Conservation (phyloP, 2,329 filamentous ascomycete genomes). For the Claviceps fusiformis region DNA sequence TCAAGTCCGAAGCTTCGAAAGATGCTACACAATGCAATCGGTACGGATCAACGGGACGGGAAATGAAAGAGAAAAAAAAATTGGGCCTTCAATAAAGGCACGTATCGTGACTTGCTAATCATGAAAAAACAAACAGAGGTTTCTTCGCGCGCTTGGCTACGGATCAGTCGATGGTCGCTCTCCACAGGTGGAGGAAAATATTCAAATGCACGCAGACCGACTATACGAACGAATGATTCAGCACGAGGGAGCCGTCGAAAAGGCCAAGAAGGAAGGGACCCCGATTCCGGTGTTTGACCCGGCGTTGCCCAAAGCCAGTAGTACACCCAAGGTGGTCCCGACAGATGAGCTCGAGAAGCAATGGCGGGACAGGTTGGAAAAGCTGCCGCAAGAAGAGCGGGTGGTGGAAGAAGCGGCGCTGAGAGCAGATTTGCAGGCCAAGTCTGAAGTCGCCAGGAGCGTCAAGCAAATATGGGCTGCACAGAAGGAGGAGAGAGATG, state of each 20-base stretch:
- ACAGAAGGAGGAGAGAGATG: constrained; percentile 42
- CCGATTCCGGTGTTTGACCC: constrained; percentile 46
- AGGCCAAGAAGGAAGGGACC: constrained; percentile 49
- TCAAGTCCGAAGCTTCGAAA: constrained; percentile 65
- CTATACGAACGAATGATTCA: constrained; percentile 78
- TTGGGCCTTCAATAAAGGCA: too few species aligned
- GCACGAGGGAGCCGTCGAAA: constrained; percentile 63
- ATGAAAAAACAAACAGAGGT: constrained; percentile 34
- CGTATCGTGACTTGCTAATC: not conserved
- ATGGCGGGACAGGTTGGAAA: constrained; percentile 42
- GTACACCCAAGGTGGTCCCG: constrained; percentile 13
- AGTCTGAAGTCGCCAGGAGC: constrained; percentile 42
- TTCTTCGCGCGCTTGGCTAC: constrained; percentile 84
- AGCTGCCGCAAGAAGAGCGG: constrained; percentile 43
- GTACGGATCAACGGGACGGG: constrained; percentile 26
- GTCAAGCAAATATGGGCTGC: constrained; percentile 41
- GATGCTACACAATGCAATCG: constrained; percentile 81
- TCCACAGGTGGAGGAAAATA: constrained; percentile 62
- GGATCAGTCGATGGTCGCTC: constrained; percentile 53
- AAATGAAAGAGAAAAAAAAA: not conserved
- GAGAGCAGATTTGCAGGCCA: constrained; percentile 46
- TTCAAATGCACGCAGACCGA: constrained; percentile 91
- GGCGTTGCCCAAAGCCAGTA: constrained; percentile 28
- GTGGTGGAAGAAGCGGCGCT: constrained; percentile 50
- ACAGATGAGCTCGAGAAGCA: constrained; percentile 34